A percentile compares a stretch with the other conserved stretches of the same genome.
These are phyloP conservation scores for Candolleomyces aberdarensis DNA, from an alignment of 768 basidiomycete genomes.

Conservation along the genomic window DNA sequence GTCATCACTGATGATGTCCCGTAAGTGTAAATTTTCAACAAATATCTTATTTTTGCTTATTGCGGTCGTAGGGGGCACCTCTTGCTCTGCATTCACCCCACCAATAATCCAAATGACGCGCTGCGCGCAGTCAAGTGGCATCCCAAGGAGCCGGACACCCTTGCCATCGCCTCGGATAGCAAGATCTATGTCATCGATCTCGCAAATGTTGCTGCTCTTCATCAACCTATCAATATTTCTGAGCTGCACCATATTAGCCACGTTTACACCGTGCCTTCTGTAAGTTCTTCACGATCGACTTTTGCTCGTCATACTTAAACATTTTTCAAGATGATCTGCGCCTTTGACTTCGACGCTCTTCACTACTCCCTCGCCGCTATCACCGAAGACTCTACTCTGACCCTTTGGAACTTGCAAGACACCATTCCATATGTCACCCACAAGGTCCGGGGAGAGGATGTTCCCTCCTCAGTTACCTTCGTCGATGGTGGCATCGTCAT, in stretches of 20 bases:
- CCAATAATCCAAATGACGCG: slow-evolving; percentile 55
- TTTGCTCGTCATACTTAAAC: slow-evolving; percentile 1
- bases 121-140: slow-evolving; percentile 89
- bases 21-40: too few species aligned
- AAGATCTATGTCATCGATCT: slow-evolving; percentile 78
- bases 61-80: slow-evolving; percentile 51
- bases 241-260: slow-evolving; percentile 69
- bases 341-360: slow-evolving; percentile 81
- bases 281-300: slow-evolving; percentile 32
- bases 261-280: slow-evolving; percentile 67
- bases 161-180: slow-evolving; percentile 80
- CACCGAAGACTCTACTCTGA: slow-evolving; percentile 77
- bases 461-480: slow-evolving; percentile 80
- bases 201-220: slow-evolving; percentile 54
- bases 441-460: slow-evolving; percentile 75
- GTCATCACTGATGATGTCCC: slow-evolving; percentile 83
- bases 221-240: slow-evolving; percentile 61
- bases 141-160: slow-evolving; percentile 72
- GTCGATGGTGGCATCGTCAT: slow-evolving; percentile 84
- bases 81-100: slow-evolving; percentile 67
- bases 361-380: slow-evolving; percentile 79
- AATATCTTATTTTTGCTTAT: slow-evolving; percentile 2
- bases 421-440: slow-evolving; percentile 71
- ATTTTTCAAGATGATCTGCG: slow-evolving; percentile 62
- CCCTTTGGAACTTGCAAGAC: slow-evolving; percentile 80